phyloP scores from a whole-genome alignment of 139 green algal species.

The Gonium pectorale region DNA sequence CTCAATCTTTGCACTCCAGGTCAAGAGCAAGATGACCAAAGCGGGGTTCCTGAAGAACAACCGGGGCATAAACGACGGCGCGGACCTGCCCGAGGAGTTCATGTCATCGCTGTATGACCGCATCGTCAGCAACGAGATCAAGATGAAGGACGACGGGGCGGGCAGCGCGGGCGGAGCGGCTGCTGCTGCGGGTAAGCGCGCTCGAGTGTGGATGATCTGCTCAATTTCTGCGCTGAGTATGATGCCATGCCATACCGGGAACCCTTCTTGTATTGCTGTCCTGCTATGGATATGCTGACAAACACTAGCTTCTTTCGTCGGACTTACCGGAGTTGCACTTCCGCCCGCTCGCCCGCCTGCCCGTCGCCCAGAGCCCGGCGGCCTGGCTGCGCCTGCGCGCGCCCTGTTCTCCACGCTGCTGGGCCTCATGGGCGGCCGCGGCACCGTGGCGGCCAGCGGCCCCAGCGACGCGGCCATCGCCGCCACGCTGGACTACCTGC shows the following conservation, averaged over 20 bases:
- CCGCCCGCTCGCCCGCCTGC: neutral
- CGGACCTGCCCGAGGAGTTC: constrained; percentile 90
- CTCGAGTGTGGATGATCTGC: too few species aligned
- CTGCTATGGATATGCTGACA: too few species aligned
- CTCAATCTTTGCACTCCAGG: too few species aligned
- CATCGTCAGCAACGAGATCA: constrained; percentile 97
- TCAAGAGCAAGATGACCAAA: constrained; percentile 79
- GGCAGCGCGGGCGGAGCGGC: constrained; percentile 16
- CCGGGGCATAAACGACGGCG: constrained; percentile 96
- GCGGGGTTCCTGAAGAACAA: constrained; percentile 97
- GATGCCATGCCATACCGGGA: too few species aligned
- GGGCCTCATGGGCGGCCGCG: constrained; percentile 61
- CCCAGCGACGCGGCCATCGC: constrained; percentile 64
- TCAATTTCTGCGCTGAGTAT: too few species aligned
- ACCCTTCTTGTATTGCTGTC: too few species aligned
- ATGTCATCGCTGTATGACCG: constrained; percentile 94
- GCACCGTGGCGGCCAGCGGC: constrained; percentile 42
- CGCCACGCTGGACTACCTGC: constrained; percentile 65
- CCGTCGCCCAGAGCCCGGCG: constrained; percentile 9
- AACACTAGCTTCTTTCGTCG: neutral
- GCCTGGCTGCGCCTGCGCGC: constrained; percentile 26
- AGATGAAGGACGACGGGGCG: constrained; percentile 85
- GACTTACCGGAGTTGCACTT: neutral
- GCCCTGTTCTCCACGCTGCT: constrained; percentile 61
- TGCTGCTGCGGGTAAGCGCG: too few species aligned